Evolutionary conservation across 169 alveolate species (phyloP).

Genomic region (Plasmodium knowlesi): DNA sequence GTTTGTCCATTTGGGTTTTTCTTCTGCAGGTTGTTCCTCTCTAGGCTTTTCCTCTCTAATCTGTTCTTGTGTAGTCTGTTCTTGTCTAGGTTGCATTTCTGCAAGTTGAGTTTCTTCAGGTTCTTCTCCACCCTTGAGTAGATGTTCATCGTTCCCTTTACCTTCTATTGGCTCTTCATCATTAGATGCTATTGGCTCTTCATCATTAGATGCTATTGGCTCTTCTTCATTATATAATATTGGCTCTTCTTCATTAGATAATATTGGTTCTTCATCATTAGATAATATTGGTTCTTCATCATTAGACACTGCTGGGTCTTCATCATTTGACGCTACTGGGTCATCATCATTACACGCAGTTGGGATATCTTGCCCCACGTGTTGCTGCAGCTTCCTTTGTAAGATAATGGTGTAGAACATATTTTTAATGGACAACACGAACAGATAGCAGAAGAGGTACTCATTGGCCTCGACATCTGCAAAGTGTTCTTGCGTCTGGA

Average conservation of each 20-base stretch:
- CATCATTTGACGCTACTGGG: neutral
- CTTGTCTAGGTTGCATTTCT: neutral
- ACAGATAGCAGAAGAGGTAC: slow-evolving; percentile 40
- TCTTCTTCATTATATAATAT: neutral
- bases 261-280: neutral
- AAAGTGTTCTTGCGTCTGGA: slow-evolving; percentile 9
- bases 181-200: neutral
- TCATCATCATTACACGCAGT: neutral
- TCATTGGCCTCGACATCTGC: slow-evolving; percentile 28
- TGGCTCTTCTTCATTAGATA: neutral
- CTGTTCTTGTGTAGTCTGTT: too few species aligned
- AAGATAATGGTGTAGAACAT: slow-evolving; percentile 17
- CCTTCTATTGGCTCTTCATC: neutral
- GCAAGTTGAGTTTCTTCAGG: too few species aligned
- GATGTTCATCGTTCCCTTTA: neutral
- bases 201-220: neutral
- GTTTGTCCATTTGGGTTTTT: neutral
- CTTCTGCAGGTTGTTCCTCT: neutral
- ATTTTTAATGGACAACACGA: slow-evolving; percentile 24
- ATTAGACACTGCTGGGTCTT: neutral
- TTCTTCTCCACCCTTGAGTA: neutral
- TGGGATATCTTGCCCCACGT: neutral
- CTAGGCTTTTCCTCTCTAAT: neutral
- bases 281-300: neutral
- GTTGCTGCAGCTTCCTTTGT: slow-evolving; percentile 4